Evolutionary conservation across 495 filamentous ascomycete genomes (phyloP).

Genomic region (Daldinia bambusicola): DNA sequence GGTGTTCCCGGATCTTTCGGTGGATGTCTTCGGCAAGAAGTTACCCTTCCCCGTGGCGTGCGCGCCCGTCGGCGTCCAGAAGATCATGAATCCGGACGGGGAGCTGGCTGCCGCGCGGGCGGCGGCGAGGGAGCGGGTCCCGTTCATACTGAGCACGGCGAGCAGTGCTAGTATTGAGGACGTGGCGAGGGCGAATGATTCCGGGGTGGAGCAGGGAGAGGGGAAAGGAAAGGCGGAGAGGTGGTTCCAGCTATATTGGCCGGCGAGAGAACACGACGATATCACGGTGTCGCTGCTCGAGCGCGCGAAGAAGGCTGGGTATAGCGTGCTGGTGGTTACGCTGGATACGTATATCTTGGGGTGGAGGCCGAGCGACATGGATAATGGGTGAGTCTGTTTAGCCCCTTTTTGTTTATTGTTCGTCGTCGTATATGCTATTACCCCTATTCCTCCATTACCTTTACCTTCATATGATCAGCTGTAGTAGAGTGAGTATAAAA

Average conservation of each 20-base stretch:
- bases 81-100: constrained; percentile 60
- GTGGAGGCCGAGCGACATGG: constrained; percentile 70
- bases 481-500: no score
- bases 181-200: neutral
- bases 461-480: no score
- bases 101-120: constrained; percentile 48
- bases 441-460: neutral
- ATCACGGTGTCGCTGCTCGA: neutral
- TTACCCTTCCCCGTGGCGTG: constrained; percentile 45
- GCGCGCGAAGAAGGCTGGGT: constrained; percentile 65
- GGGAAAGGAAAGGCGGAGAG: neutral
- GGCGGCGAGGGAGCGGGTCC: constrained; percentile 23
- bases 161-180: neutral
- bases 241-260: neutral
- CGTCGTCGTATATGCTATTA: neutral
- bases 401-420: no score
- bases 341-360: constrained; percentile 65
- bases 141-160: constrained; percentile 4
- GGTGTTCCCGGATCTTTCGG: neutral
- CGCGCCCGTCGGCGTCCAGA: constrained; percentile 56
- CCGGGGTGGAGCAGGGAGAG: neutral
- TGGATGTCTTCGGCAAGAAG: neutral
- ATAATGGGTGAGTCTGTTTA: constrained; percentile 60
- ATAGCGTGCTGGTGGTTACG: constrained; percentile 63
- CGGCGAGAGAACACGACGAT: neutral